Evolutionary conservation across 129 eudicot species (phyloP), one percentile per base, ranked within the genome.

Genomic region (Pittosporum tobira): DNA sequence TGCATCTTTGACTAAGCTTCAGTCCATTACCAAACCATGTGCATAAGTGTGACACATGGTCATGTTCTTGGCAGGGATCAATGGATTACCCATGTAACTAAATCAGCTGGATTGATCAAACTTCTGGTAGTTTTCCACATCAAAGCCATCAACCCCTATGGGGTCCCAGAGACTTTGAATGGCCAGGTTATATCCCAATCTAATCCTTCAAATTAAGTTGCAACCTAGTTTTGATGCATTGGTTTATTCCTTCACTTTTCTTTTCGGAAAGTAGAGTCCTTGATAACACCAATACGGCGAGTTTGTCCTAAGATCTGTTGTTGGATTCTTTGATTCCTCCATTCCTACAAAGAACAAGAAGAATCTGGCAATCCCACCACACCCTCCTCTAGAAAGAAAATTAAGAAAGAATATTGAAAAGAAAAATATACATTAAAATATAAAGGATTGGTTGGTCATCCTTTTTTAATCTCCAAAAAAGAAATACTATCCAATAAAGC

Each of bases 281-380:
- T 71, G 77, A 61, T 76, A 73, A 77, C 81, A 84, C 67, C 65
- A 66, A 71, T 60, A 71, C 66, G 60, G 71, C 74, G 69, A 75
- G 50, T 75, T 80, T 74, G 84, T 75, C 88, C 80, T 36, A 73
- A 84, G 75, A 79, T 82, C 88, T 78, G 68, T 64, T 79, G 80
- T 62, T 82, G 80, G 97, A 90, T 90, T 90, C 95, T 80, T 80
- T 83, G 87, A 86, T 90, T 86, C 98, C 87, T 75, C 61, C 64
- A 67, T 56, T 81, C 81, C 84, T 66, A 66, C 81, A 85, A 83
- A 64, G 67, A 85, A 78, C 94, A 85, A 85, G 77, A 78, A 68
- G 89, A 82, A 77, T 79, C 80, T 75, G 87, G 84, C 97, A 90
- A 83, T 75, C 78, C 72, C 91, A 75, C 76, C 77, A 66, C 84